These are phyloP conservation scores for Pistacia integerrima DNA, from an alignment of 345 rosid species.

Conservation along the genomic window DNA sequence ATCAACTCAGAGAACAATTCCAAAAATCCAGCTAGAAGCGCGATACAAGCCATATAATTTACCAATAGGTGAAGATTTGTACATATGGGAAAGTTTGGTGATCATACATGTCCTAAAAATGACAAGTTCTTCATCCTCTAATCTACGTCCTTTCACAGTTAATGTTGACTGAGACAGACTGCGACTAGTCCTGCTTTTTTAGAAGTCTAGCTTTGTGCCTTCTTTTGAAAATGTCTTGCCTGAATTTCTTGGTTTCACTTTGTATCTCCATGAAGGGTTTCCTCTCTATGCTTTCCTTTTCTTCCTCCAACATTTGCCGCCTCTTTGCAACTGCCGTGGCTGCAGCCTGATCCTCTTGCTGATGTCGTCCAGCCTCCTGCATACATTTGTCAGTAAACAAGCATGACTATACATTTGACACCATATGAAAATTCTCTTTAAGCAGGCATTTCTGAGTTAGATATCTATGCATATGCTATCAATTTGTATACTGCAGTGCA, in stretches of 20 bases:
- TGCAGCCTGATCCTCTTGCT: constrained; percentile 37
- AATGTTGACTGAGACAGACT: constrained; percentile 18
- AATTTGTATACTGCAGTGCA: neutral
- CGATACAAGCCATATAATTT: neutral
- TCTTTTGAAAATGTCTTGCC: constrained; percentile 74
- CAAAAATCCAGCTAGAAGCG: neutral
- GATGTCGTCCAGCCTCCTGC: constrained; percentile 49
- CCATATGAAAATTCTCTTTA: neutral
- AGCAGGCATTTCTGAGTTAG: neutral
- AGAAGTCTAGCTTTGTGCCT: constrained; percentile 61
- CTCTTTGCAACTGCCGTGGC: constrained; percentile 53
- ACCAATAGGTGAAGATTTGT: constrained; percentile 17
- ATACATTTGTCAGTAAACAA: constrained; percentile 13
- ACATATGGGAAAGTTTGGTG: constrained; percentile 10
- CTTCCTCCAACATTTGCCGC: constrained; percentile 55
- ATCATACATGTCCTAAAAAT: neutral
- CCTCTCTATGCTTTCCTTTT: constrained; percentile 57
- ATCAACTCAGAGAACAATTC: neutral
- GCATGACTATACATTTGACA: neutral
- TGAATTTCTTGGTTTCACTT: constrained; percentile 59
- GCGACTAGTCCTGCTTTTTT: constrained; percentile 30
- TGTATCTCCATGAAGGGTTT: constrained; percentile 58
- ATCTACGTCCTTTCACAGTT: neutral
- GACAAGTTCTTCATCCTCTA: neutral
- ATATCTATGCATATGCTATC: neutral